phyloP scores from a whole-genome alignment of 768 basidiomycete species.

The Mycena amicta region DNA sequence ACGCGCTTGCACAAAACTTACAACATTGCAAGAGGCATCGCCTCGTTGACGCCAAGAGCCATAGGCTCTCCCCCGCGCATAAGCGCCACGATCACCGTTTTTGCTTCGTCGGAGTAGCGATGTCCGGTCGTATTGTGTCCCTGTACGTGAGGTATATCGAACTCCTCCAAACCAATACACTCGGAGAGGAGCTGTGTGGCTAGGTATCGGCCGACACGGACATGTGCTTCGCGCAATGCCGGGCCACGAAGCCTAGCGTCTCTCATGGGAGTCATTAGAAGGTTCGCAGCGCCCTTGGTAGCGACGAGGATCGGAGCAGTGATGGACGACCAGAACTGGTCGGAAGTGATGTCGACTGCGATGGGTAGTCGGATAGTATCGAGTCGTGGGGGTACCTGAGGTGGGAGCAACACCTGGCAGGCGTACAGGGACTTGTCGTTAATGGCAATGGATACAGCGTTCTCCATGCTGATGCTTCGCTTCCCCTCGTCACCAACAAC shows the following conservation, averaged over 20 bases:
- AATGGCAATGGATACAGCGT: conserved; percentile 21
- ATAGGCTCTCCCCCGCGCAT: conserved; percentile 31
- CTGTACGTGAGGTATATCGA: conserved; percentile 27
- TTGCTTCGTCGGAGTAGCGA: conserved; percentile 24
- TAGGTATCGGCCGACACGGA: conserved; percentile 20
- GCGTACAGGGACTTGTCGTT: conserved; percentile 22
- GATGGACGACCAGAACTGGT: conserved; percentile 13
- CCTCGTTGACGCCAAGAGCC: conserved; percentile 24
- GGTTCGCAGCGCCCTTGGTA: conserved; percentile 23
- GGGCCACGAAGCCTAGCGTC: conserved; percentile 23
- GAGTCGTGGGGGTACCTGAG: conserved; percentile 20
- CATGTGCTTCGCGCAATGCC: conserved; percentile 21
- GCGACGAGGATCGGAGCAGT: conserved; percentile 20
- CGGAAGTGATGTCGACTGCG: conserved; percentile 14
- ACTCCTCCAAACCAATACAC: conserved; percentile 26
- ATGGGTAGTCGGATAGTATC: conserved; percentile 21
- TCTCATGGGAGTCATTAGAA: conserved; percentile 30
- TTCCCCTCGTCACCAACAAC: conserved; percentile 26
- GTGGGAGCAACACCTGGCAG: conserved; percentile 24
- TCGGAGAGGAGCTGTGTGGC: conserved; percentile 23
- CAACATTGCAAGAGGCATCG: conserved; percentile 26
- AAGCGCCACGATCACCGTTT: conserved; percentile 25
- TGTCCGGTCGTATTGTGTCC: conserved; percentile 24
- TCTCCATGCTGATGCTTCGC: conserved; percentile 27
- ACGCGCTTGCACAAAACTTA: conserved; percentile 4